phyloP scores from a whole-genome alignment of 2,329 filamentous ascomycete genomes.

The Aureobasidium sp. region DNA sequence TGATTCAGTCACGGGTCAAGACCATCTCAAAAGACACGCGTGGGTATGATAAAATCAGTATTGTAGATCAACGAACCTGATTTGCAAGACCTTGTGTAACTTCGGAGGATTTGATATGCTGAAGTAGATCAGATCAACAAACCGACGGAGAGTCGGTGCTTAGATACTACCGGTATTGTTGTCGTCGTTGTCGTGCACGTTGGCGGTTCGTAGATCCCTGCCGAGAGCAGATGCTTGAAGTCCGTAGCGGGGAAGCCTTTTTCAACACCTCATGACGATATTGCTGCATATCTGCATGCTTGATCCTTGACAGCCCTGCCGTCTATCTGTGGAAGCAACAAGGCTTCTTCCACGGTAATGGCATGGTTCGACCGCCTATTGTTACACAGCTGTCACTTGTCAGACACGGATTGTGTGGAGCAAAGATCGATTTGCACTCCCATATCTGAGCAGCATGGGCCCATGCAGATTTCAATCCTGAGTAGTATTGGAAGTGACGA shows the following conservation, averaged over 20 bases:
- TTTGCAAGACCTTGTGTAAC: not conserved
- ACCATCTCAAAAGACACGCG: too few relatives aligned
- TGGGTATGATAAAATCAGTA: too few relatives aligned
- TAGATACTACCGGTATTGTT: not conserved
- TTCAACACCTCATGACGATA: conserved; percentile 9
- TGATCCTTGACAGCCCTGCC: conserved; percentile 3
- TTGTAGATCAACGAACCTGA: not conserved
- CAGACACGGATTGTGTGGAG: not conserved
- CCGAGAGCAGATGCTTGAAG: not conserved
- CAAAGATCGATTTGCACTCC: not conserved
- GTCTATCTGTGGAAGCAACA: not conserved
- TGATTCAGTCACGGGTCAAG: not conserved
- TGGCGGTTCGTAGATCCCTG: conserved; percentile 7
- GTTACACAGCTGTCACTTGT: not conserved
- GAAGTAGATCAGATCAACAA: not conserved
- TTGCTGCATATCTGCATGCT: conserved; percentile 12
- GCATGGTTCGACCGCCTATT: not conserved
- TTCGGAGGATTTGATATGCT: not conserved
- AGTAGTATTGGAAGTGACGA: too few relatives aligned
- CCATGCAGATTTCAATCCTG: too few relatives aligned
- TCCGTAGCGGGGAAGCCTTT: conserved; percentile 14
- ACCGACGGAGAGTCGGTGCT: conserved; percentile 1
- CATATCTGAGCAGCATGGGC: too few relatives aligned
- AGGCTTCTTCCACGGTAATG: not conserved
- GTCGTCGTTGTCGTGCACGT: too few relatives aligned